Conservation (phyloP, 305 asterid genomes). For the Plantago coronopus region DNA sequence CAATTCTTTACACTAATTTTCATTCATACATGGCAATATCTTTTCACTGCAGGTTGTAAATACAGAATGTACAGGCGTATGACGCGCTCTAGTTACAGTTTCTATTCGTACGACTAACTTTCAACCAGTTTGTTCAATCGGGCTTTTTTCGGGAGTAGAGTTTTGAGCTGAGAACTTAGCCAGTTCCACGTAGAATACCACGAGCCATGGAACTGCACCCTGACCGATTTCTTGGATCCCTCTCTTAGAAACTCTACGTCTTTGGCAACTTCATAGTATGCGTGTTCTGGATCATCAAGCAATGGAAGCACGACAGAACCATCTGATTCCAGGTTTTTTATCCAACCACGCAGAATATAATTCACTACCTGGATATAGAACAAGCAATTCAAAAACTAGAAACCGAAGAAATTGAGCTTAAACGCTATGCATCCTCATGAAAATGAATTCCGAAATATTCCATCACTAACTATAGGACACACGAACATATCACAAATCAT, state of each 20-base stretch:
- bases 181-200: conserved; percentile 58
- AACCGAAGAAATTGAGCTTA: neutral
- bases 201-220: conserved; percentile 56
- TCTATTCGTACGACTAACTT: too few species aligned
- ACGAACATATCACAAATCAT: too few species aligned
- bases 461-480: too few species aligned
- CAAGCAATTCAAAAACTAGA: neutral
- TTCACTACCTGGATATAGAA: conserved; percentile 61
- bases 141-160: conserved; percentile 22
- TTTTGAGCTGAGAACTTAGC: conserved; percentile 38
- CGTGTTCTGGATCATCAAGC: conserved; percentile 38
- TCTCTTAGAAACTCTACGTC: conserved; percentile 55
- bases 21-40: neutral
- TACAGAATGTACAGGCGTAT: neutral
- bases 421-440: too few species aligned
- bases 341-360: conserved; percentile 69
- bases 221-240: conserved; percentile 41
- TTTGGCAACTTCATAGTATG: conserved; percentile 28
- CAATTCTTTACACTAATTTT: neutral
- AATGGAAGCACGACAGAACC: conserved; percentile 53
- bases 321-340: conserved; percentile 56
- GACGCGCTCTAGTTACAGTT: neutral
- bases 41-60: neutral
- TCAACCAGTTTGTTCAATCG: neutral
- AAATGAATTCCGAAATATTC: too few species aligned